Percentiles rank a stretch among this genome's conserved stretches.
phyloP scores from a whole-genome alignment of 768 basidiomycete species.

The Lentinula sp. region DNA sequence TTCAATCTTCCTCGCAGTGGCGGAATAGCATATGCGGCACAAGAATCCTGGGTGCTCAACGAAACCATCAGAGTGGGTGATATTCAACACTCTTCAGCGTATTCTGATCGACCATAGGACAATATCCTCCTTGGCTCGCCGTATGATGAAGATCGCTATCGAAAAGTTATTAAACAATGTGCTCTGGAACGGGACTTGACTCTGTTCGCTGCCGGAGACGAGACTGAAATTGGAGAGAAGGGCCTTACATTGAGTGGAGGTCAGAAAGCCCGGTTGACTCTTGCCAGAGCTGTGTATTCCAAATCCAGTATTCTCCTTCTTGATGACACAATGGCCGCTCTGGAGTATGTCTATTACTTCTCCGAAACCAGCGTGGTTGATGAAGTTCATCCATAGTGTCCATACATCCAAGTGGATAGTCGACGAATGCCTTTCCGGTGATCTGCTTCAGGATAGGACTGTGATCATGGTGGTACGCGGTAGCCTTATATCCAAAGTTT shows the following conservation, averaged over 20 bases:
- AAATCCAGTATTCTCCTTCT: conserved; percentile 42
- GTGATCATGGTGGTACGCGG: conserved; percentile 42
- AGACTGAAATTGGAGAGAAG: conserved; percentile 68
- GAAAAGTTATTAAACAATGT: conserved; percentile 69
- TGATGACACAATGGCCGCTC: conserved; percentile 19
- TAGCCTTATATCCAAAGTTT: not conserved
- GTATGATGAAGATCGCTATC: conserved; percentile 73
- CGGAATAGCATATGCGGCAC: conserved; percentile 76
- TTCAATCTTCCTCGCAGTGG: conserved; percentile 63
- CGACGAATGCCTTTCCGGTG: conserved; percentile 41
- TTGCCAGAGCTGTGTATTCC: conserved; percentile 41
- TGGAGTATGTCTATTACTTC: not conserved
- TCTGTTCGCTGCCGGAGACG: conserved; percentile 61
- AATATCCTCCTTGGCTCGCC: conserved; percentile 80
- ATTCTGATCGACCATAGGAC: conserved; percentile 28
- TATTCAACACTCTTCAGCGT: not conserved
- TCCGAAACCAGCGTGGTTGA: conserved; percentile 44
- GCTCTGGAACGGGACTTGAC: conserved; percentile 68
- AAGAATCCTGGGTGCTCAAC: conserved; percentile 84
- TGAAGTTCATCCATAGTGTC: conserved; percentile 37
- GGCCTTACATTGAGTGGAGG: conserved; percentile 53
- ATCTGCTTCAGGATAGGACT: conserved; percentile 43
- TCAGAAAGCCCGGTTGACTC: conserved; percentile 34
- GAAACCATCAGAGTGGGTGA: conserved; percentile 55
- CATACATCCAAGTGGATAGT: conserved; percentile 49